Conservation (phyloP, 768 basidiomycete genomes). For the Piloderma croceum region DNA sequence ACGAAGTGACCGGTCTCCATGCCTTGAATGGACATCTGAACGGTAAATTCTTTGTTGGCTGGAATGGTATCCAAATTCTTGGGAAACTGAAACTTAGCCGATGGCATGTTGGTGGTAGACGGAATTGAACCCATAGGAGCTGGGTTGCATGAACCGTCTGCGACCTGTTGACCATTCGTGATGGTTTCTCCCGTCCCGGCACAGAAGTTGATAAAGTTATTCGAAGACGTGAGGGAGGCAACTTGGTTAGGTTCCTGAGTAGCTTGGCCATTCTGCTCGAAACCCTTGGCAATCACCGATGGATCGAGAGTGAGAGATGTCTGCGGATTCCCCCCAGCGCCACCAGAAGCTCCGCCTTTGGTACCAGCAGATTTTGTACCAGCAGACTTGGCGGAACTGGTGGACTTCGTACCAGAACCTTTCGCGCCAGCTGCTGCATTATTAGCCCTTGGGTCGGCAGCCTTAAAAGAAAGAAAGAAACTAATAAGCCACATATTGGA, state of each 20-base stretch:
- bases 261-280: slow-evolving; percentile 45
- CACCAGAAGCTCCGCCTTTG: slow-evolving; percentile 16
- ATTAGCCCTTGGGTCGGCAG: slow-evolving; percentile 17
- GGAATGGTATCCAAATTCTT: slow-evolving; percentile 31
- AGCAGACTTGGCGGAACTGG: slow-evolving; percentile 8
- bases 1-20: slow-evolving; percentile 53
- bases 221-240: slow-evolving; percentile 53
- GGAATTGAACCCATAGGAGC: slow-evolving; percentile 58
- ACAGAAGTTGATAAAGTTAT: slow-evolving; percentile 76
- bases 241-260: slow-evolving; percentile 39
- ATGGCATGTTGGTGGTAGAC: slow-evolving; percentile 44
- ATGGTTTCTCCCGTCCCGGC: slow-evolving; percentile 42
- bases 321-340: slow-evolving; percentile 36
- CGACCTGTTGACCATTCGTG: slow-evolving; percentile 56
- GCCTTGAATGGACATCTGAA: slow-evolving; percentile 41
- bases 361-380: slow-evolving; percentile 14
- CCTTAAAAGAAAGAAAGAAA: slow-evolving; percentile 25
- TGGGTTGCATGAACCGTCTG: slow-evolving; percentile 52
- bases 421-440: slow-evolving; percentile 12
- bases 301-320: slow-evolving; percentile 38
- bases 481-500: no score
- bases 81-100: slow-evolving; percentile 46
- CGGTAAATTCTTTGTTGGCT: slow-evolving; percentile 46
- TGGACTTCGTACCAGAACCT: slow-evolving; percentile 6
- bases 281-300: slow-evolving; percentile 49